These are phyloP conservation scores for Lophiostoma macrostomum DNA, from an alignment of 495 filamentous ascomycete species.

Conservation along the genomic window DNA sequence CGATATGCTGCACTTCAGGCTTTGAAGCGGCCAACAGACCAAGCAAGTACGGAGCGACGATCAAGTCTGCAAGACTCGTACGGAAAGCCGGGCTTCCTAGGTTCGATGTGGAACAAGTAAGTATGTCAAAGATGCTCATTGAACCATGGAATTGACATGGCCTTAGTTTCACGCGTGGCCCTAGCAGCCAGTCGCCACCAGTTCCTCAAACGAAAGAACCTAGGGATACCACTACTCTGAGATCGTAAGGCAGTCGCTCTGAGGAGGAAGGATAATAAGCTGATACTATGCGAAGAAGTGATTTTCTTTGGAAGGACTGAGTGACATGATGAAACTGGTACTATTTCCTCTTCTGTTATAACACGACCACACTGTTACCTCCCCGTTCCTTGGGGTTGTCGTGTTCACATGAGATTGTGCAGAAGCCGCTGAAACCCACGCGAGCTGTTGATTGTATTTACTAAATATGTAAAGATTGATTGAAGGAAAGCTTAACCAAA, in stretches of 20 bases:
- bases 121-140: background rate
- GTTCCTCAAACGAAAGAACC: constrained; percentile 6
- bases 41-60: constrained; percentile 8
- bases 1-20: constrained; percentile 25
- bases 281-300: constrained; percentile 13
- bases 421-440: too few species aligned
- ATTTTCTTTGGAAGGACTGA: constrained; percentile 19
- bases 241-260: constrained; percentile 7
- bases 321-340: background rate
- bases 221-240: constrained; percentile 20
- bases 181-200: background rate
- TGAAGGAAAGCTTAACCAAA: too few species aligned
- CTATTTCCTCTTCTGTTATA: too few species aligned
- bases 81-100: constrained; percentile 20
- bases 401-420: too few species aligned
- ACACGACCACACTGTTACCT: too few species aligned
- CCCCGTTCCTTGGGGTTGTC: too few species aligned
- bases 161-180: constrained; percentile 23
- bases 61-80: constrained; percentile 17
- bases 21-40: constrained; percentile 19
- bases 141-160: constrained; percentile 42
- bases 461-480: too few species aligned
- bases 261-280: background rate
- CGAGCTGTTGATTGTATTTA: too few species aligned
- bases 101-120: constrained; percentile 30